These are phyloP conservation scores for Exobasidium cylindrosporum DNA, from an alignment of 1,284 basidiomycete genomes.

Conservation along the genomic window DNA sequence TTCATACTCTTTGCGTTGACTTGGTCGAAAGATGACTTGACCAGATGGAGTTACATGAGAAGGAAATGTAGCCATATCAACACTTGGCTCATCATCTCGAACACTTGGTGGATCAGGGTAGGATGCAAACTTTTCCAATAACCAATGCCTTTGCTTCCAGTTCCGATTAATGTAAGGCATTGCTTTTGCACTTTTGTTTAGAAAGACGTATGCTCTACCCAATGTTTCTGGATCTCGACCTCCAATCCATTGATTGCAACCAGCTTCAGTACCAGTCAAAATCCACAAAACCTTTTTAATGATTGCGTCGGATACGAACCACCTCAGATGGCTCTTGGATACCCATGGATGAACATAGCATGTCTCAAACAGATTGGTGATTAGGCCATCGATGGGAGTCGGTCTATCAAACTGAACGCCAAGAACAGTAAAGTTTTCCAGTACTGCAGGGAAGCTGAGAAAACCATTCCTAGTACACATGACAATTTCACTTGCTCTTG, in stretches of 20 bases:
- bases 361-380: slow-evolving; percentile 64
- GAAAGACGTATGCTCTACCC: slow-evolving; percentile 61
- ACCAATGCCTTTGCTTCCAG: slow-evolving; percentile 57
- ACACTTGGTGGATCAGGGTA: slow-evolving; percentile 60
- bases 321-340: slow-evolving; percentile 57
- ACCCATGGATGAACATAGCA: slow-evolving; percentile 59
- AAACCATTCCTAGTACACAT: slow-evolving; percentile 62
- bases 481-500: slow-evolving; percentile 62
- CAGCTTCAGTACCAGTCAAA: slow-evolving; percentile 65
- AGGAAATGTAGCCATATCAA: slow-evolving; percentile 67
- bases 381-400: slow-evolving; percentile 65
- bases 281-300: slow-evolving; percentile 66
- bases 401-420: slow-evolving; percentile 60
- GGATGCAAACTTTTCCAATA: slow-evolving; percentile 40
- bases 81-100: slow-evolving; percentile 60
- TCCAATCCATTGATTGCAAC: slow-evolving; percentile 69
- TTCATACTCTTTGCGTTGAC: slow-evolving; percentile 59
- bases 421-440: slow-evolving; percentile 66
- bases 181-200: slow-evolving; percentile 56
- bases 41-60: slow-evolving; percentile 60
- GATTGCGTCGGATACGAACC: slow-evolving; percentile 67
- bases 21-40: slow-evolving; percentile 59
- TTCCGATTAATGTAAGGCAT: slow-evolving; percentile 57
- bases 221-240: slow-evolving; percentile 64
- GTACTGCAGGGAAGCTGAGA: slow-evolving; percentile 65